These are phyloP conservation scores for Plasmodium reichenowi DNA, from an alignment of 169 alveolate genomes.

Conservation along the genomic window DNA sequence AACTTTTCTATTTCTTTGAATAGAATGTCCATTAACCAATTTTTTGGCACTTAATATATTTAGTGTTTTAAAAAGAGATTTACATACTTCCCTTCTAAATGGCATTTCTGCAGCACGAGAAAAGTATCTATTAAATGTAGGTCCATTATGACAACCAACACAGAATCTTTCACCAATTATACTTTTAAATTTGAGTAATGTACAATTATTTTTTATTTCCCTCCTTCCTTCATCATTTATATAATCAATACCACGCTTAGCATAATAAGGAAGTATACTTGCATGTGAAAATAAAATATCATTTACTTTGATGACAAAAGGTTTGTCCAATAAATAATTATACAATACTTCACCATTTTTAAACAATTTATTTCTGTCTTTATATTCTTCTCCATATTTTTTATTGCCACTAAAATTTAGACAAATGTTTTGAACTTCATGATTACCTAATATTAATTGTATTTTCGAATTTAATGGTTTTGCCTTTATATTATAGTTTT, in stretches of 20 bases:
- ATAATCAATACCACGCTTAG: slow-evolving; percentile 52
- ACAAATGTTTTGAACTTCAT: slow-evolving; percentile 62
- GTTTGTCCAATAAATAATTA: slow-evolving; percentile 40
- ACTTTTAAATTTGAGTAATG: slow-evolving; percentile 11
- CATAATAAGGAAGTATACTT: slow-evolving; percentile 63
- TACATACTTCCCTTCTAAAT: slow-evolving; percentile 42
- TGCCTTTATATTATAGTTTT: slow-evolving; percentile 43
- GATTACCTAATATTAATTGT: slow-evolving; percentile 49
- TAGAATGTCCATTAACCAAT: slow-evolving; percentile 64
- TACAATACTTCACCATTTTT: slow-evolving; percentile 22
- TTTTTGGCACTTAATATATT: slow-evolving; percentile 29
- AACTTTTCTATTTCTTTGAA: slow-evolving; percentile 39
- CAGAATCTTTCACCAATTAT: slow-evolving; percentile 24
- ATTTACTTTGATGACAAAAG: slow-evolving; percentile 51
- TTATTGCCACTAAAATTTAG: slow-evolving; percentile 18
- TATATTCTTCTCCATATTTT: slow-evolving; percentile 5
- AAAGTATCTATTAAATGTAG: slow-evolving; percentile 60
- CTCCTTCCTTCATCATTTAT: slow-evolving; percentile 67
- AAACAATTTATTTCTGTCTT: slow-evolving; percentile 50
- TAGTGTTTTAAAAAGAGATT: slow-evolving; percentile 35
- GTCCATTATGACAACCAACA: slow-evolving; percentile 52
- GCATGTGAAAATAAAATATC: slow-evolving; percentile 72
- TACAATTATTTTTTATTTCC: slow-evolving; percentile 59
- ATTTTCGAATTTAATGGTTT: slow-evolving; percentile 27
- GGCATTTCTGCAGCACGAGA: slow-evolving; percentile 11